Evolutionary conservation across 306 rosid genomes (phyloP).

Genomic region (Sesbania bispinosa): DNA sequence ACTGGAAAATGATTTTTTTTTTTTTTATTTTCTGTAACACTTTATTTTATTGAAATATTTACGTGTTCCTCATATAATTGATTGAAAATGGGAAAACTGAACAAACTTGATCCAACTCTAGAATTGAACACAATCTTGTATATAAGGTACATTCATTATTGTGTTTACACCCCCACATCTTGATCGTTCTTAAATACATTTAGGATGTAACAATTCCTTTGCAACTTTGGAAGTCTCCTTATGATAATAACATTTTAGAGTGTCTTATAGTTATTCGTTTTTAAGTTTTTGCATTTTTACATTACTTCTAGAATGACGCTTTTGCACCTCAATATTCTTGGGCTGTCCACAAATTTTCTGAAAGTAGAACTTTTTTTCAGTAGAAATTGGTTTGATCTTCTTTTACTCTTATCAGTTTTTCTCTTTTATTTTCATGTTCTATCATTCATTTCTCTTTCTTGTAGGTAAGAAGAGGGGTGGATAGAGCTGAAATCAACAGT

Average conservation of each 20-base stretch:
- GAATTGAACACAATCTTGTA: background rate
- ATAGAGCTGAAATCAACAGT: conserved; percentile 85
- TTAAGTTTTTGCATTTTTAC: background rate
- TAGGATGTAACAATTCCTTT: background rate
- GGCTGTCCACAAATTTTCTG: background rate
- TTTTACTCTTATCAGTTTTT: background rate
- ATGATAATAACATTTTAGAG: background rate
- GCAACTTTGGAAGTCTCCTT: background rate
- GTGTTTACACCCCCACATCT: background rate
- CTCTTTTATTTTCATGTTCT: background rate
- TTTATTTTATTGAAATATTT: background rate
- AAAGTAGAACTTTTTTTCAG: background rate
- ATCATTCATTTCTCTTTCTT: background rate
- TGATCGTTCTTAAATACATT: background rate
- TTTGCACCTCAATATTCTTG: background rate
- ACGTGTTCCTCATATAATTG: background rate
- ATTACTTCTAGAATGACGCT: background rate
- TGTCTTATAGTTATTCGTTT: background rate
- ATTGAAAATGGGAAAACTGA: background rate
- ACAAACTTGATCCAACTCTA: background rate
- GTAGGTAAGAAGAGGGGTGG: conserved; percentile 93
- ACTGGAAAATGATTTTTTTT: background rate
- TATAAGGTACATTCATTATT: background rate
- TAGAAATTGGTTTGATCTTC: conserved; percentile 14
- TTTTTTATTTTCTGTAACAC: background rate